Base-by-base conservation (phyloP, 768 basidiomycete genomes). In the Exsudoporus frostii region DNA sequence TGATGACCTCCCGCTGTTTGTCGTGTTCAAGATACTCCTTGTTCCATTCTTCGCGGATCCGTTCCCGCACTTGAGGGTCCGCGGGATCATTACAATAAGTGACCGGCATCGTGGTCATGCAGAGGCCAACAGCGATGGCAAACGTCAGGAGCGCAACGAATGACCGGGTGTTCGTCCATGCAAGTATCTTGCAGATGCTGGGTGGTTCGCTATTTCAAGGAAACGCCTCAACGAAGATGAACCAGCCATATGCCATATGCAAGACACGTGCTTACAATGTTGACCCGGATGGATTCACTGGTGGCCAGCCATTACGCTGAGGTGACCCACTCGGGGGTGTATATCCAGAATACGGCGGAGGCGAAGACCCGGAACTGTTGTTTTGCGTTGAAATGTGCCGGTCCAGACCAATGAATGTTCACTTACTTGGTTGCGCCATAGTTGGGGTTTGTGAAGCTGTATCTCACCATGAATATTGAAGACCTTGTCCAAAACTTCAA, bases 81-180 rank as follows among this genome's bases (percentile, higher is more conserved):
- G 25, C 39, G 9, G 63, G 59, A 40, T 65, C 54, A 14, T 67
- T 59, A 36, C 57, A 65, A 22, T 53, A 56, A 4, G 53, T 59
- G 17, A 60, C 8, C 29, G 29, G 29, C 50, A 62, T 53, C 15
- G 29, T 48, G n/a, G 3, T 36, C 29, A 38, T 30, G 39, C 49
- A 59, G 25, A 64, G 5, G 19, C 46, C 19, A 9, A 53, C 2
- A 1, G 53, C 29, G 27, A 53, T 0, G 15, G 55, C 19, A 7
- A 57, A 50, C 14, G 48, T 53, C 37, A 58, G 1, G 4, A 59
- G 0, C 2, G 22, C 46, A 8, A 40, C 38, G n/a, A 57, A 48
- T 1, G 8, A 13, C 5, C 38, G 54, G 13, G 37, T 33, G 5
- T 32, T 38, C 9, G 11, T n/a, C 41, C 53, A 51, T 33, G 22